phyloP scores from a whole-genome alignment of 176 grass and related monocot genomes.

The Elaeis guineensis region DNA sequence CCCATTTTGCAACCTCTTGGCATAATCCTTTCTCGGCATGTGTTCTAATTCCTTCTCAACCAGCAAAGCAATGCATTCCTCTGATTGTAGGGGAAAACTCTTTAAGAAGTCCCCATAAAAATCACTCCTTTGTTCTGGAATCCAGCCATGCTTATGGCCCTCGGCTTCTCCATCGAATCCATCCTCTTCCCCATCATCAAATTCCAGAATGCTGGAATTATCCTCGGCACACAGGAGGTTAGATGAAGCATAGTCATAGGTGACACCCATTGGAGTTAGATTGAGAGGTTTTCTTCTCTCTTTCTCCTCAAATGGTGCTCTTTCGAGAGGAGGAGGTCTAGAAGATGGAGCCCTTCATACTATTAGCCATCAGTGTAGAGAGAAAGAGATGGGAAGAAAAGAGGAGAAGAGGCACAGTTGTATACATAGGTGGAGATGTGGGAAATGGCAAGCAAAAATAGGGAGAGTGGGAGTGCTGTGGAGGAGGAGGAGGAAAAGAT shows the following conservation, averaged over 20 bases:
- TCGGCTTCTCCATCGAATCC: background rate
- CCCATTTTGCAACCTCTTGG: slow-evolving; percentile 35
- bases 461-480: too few species aligned
- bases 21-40: slow-evolving; percentile 36
- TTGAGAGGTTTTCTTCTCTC: slow-evolving; percentile 1
- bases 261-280: too few species aligned
- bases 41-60: slow-evolving; percentile 58
- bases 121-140: slow-evolving; percentile 8
- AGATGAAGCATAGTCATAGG: too few species aligned
- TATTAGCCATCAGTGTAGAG: background rate
- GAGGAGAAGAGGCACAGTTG: too few species aligned
- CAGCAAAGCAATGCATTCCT: slow-evolving; percentile 33
- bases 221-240: too few species aligned
- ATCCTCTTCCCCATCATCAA: too few species aligned
- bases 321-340: background rate
- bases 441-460: too few species aligned
- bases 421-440: too few species aligned
- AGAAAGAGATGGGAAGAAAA: background rate
- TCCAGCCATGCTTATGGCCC: background rate
- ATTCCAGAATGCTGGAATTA: too few species aligned
- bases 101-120: slow-evolving; percentile 16
- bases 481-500: too few species aligned
- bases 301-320: background rate
- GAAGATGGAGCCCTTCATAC: background rate
- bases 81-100: slow-evolving; percentile 40